phyloP scores from a whole-genome alignment of 208 protist species.

The Acanthamoeba rhysodes region DNA sequence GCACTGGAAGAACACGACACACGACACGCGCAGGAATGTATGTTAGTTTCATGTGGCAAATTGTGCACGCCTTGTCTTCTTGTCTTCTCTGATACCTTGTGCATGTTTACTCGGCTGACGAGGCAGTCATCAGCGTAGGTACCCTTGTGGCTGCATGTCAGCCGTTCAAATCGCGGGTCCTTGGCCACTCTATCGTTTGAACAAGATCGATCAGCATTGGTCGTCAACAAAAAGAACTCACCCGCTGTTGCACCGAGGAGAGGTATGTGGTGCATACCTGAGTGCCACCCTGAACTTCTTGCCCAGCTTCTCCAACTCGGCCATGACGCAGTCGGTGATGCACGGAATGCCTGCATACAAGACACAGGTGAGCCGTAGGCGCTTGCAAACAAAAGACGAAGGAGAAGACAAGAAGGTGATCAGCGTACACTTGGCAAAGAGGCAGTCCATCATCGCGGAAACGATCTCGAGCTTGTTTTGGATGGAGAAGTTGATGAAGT shows the following conservation, averaged over 20 bases:
- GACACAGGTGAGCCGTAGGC: neutral
- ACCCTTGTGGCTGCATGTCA: conserved; percentile 96
- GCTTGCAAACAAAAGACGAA: neutral
- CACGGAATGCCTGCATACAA: conserved; percentile 92
- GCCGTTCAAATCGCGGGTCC: conserved; percentile 98
- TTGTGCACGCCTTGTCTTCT: neutral
- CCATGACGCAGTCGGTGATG: conserved; percentile 99
- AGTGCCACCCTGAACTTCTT: conserved; percentile 93
- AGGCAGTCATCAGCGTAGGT: conserved; percentile 99
- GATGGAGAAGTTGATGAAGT: conserved; percentile 99
- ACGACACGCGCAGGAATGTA: no score
- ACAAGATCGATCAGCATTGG: neutral
- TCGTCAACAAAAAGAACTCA: neutral
- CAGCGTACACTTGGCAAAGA: conserved; percentile 97
- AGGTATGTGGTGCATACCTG: conserved; percentile 9
- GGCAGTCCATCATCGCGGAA: conserved; percentile 98
- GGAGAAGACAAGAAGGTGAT: no score
- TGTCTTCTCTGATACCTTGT: conserved; percentile 68
- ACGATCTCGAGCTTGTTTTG: conserved; percentile 99
- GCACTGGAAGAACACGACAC: conserved; percentile 76
- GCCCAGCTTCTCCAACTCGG: conserved; percentile 99
- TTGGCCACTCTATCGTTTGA: conserved; percentile 92
- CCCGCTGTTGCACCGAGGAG: neutral
- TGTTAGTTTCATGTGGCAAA: neutral
- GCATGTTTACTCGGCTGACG: conserved; percentile 95